Evolutionary conservation across 306 rosid species (phyloP), one percentile per base, ranked within the genome.

Genomic region (Pyrus betulifolia): DNA sequence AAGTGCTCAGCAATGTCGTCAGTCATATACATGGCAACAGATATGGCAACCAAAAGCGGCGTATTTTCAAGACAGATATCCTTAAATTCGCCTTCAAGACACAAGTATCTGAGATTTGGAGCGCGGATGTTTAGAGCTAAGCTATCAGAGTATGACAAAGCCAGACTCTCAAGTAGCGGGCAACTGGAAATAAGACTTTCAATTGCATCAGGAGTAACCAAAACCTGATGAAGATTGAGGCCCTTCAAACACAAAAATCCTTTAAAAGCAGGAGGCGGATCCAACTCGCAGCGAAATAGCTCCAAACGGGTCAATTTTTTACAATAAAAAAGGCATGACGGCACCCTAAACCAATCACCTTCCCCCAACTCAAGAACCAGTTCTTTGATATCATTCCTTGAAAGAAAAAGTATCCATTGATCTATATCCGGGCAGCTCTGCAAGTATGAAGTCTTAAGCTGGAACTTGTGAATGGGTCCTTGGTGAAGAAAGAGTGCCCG

Each of bases 401-500:
- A 95, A 22, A 92, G 96, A 82, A 86, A 92, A 80, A 95, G 96
- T 74, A 95, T 68, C 97, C 97, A 95, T 73, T 92, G 97, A 71
- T 95, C 92, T 74, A 95, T 77, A 67, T 90, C 96, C 5, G 93
- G 85, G 79, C 92, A 87, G 69, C 88, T 88, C 85, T 84, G 88
- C 85, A 90, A 74, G 76, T 70, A 77, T 1, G 85, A 44, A 81
- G 85, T 83, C 4, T 80, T 75, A 11, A 95, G 84, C 83, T 90
- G 89, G 70, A 95, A 95, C 91, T 88, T 90, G 84, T 90, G 98
- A 76, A 95, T 84, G 10, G 98, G 93, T 17, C 98, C 98, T 76
- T 87, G 86, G 77, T 95, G 97, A 85, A 95, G 97, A 83, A 92
- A 88, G 54, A 95, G 86, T 75, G 87, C 80, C 69, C 81, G 84